Evolutionary conservation across 2,329 filamentous ascomycete species (phyloP), one percentile per base, ranked within the genome.

Genomic region (Lasiodiplodia theobromae): DNA sequence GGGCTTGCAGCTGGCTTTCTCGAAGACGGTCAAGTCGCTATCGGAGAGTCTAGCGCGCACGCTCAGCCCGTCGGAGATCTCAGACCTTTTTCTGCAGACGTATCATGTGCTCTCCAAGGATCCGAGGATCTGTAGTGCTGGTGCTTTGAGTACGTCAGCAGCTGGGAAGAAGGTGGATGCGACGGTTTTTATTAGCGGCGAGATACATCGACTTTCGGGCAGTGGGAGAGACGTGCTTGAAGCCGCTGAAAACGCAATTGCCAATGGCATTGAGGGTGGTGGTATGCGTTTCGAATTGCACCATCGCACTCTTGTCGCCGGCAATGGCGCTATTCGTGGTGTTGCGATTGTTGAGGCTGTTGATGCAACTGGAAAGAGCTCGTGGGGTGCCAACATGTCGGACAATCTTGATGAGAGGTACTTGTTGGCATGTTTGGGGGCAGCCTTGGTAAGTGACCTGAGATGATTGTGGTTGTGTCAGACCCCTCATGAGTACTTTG

Each of bases 11-110:
- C 87, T 97, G 71, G 94, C 93, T 62, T 98, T 98, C 81, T 93
- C 91, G 78, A 91, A 89, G 77, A 86, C 96, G 71, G 94, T 98
- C 5, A 94, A 98, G 81, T 87, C 85, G 70, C 87, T 89, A 71
- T 92, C 95, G 31, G 95, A 98, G 74, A 82, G 86, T 74, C 87
- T 94, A 70, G 93, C 91, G 70, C 90, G 94, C 71, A 96, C 98
- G 82, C 87, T 98, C 49, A 86, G 93, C 40, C 89, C 94, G 2
- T 86, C 85, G 44, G 95, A 98, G 79, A 97, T 98, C 75, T 91
- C 91, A 3, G 85, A 88, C 34, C 86, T 98, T n/a, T 98, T 98
- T 79, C 91, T 96, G 79, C 83, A 90, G 63, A 92, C 93, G 0
- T 98, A 97, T 80, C 93, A 92, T 78, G 88, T 97, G 72, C 89